Evolutionary conservation across 441 rosid species (phyloP).

Genomic region (Brassica balearica): DNA sequence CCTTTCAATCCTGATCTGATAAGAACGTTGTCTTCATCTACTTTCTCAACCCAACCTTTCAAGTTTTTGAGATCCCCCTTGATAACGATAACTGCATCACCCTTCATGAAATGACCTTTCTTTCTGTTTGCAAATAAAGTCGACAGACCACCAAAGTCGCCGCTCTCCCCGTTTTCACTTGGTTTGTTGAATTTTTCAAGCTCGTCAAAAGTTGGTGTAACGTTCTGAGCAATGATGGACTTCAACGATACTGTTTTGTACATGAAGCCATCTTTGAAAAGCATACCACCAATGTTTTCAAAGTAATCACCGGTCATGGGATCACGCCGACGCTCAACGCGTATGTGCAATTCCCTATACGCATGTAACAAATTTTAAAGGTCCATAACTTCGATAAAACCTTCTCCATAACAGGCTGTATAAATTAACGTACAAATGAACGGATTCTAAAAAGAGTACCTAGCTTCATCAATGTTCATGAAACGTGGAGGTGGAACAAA

Average conservation of each 20-base stretch:
- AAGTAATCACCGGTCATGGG: slow-evolving; percentile 92
- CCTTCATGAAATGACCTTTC: slow-evolving; percentile 98
- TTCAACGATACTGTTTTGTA: slow-evolving; percentile 88
- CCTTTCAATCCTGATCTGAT: slow-evolving; percentile 92
- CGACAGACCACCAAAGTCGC: slow-evolving; percentile 78
- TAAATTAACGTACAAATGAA: neutral
- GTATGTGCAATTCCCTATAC: slow-evolving; percentile 88
- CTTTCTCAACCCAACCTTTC: slow-evolving; percentile 99
- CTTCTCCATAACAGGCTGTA: slow-evolving; percentile 8
- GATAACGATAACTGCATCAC: slow-evolving; percentile 93
- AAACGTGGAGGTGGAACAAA: slow-evolving; percentile 98
- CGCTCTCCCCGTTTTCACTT: slow-evolving; percentile 79
- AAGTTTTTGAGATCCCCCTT: slow-evolving; percentile 95
- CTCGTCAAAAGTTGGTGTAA: slow-evolving; percentile 95
- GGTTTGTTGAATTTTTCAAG: slow-evolving; percentile 91
- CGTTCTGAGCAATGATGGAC: slow-evolving; percentile 77
- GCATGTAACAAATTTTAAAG: slow-evolving; percentile 16
- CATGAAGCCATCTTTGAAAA: slow-evolving; percentile 93
- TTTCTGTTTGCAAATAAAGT: slow-evolving; percentile 92
- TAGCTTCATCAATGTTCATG: slow-evolving; percentile 95
- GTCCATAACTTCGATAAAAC: neutral
- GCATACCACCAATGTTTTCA: slow-evolving; percentile 80
- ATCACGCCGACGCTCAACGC: slow-evolving; percentile 93
- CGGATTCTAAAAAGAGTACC: slow-evolving; percentile 51
- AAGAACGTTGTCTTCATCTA: slow-evolving; percentile 93